phyloP scores from a whole-genome alignment of 2,329 filamentous ascomycete genomes.

The Shiraia bambusicola region DNA sequence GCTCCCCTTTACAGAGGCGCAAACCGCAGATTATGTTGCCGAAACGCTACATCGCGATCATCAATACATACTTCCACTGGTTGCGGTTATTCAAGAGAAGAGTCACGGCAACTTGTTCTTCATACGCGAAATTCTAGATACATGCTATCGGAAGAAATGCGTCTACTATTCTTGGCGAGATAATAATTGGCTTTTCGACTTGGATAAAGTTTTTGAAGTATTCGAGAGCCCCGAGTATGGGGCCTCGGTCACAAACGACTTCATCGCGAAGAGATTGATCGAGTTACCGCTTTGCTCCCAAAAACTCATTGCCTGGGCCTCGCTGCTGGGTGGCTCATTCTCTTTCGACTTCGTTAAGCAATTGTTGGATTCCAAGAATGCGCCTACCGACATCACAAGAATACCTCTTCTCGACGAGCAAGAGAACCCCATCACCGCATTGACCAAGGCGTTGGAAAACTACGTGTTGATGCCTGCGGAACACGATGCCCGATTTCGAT shows the following conservation, averaged over 20 bases:
- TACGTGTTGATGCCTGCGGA: slow-evolving; percentile 82
- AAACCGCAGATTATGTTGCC: slow-evolving; percentile 80
- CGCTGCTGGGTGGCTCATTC: slow-evolving; percentile 78
- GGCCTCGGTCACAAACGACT: slow-evolving; percentile 77
- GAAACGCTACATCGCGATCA: slow-evolving; percentile 72
- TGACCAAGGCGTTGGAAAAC: slow-evolving; percentile 78
- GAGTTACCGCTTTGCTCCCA: slow-evolving; percentile 75
- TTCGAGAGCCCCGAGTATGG: slow-evolving; percentile 79
- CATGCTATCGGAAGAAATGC: slow-evolving; percentile 81
- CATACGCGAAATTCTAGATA: slow-evolving; percentile 85
- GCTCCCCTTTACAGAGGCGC: slow-evolving; percentile 70
- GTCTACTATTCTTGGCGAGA: slow-evolving; percentile 89
- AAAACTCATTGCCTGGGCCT: slow-evolving; percentile 81
- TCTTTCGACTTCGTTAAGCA: slow-evolving; percentile 79
- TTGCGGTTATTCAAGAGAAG: slow-evolving; percentile 84
- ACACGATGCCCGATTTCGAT: slow-evolving; percentile 80
- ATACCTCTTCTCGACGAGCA: slow-evolving; percentile 56
- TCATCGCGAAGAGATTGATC: slow-evolving; percentile 74
- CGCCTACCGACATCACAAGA: slow-evolving; percentile 45
- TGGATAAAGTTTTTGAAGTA: slow-evolving; percentile 82
- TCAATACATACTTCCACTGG: slow-evolving; percentile 73
- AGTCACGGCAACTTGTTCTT: slow-evolving; percentile 88
- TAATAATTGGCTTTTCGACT: slow-evolving; percentile 75
- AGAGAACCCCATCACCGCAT: slow-evolving; percentile 71
- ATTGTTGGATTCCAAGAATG: slow-evolving; percentile 71